These are phyloP conservation scores for Candida boleticola DNA, from an alignment of 805 yeast genomes.

Conservation along the genomic window DNA sequence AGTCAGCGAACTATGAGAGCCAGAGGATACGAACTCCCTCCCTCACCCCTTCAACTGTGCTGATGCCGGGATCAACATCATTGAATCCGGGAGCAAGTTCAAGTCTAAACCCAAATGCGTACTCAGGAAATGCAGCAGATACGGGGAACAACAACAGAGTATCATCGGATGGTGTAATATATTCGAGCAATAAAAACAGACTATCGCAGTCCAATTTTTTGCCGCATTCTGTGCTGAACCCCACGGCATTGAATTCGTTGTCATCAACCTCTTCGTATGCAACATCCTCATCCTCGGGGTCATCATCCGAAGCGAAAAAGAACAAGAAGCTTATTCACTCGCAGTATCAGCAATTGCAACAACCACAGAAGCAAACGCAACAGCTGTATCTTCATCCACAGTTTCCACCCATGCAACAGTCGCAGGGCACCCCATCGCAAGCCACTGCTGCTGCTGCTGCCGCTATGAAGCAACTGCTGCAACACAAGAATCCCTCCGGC, in stretches of 20 bases:
- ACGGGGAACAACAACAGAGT: constrained; percentile 5
- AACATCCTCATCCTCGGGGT: not conserved
- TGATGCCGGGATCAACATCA: not conserved
- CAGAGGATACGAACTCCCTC: constrained; percentile 7
- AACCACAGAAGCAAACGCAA: too few relatives aligned
- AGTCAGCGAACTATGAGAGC: constrained; percentile 7
- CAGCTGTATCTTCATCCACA: too few relatives aligned
- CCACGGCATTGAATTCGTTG: not conserved
- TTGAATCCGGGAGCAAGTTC: not conserved
- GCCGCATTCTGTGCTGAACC: not conserved
- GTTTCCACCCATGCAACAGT: not conserved
- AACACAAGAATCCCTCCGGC: constrained; percentile 3
- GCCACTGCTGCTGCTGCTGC: constrained; percentile 1
- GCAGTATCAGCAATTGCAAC: not conserved
- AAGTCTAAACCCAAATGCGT: not conserved
- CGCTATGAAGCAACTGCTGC: constrained; percentile 1
- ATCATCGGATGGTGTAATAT: constrained; percentile 23
- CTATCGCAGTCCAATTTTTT: not conserved
- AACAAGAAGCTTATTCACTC: not conserved
- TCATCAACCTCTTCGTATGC: not conserved
- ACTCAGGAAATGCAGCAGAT: not conserved
- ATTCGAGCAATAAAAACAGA: constrained; percentile 3
- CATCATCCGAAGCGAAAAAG: not conserved
- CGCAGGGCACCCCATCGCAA: not conserved
- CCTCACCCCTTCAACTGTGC: not conserved